Evolutionary conservation across 2,329 filamentous ascomycete genomes (phyloP), one percentile per base, ranked within the genome.

Genomic region (Cercospora nicotianae): DNA sequence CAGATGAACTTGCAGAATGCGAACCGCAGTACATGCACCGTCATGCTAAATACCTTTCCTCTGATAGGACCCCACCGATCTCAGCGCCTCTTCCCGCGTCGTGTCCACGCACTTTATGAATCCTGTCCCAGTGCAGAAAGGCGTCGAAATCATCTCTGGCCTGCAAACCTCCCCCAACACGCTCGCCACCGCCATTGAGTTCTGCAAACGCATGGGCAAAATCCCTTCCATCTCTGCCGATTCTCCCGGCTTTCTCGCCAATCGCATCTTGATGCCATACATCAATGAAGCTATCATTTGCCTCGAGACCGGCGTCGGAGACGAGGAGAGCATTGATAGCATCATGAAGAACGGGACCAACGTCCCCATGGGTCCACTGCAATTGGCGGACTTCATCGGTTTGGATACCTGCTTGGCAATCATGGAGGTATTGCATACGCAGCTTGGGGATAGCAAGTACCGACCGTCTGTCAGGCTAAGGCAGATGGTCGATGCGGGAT

Each of bases 261-360:
- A 99, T 80, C 87, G 95, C 9, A 99, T 99, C 69, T 83, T 99
- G 68, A 99, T 99, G 95, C 95, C 95, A 0, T 99, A 99, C 79
- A 97, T 99, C 83, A 99, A 99, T 79, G 95, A 99, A 82, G 95
- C 96, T 8, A 86, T 99, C 74, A 94, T 97, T 72, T 99, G 95
- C 80, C 85, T 99, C 13, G 95, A 99, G 82, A 97, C 95, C 0
- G 92, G 92, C 3, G 89, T 99, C 0, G 95, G 95, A 18, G 87
- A 88, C 71, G 90, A 91, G 74, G 94, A 98, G 77, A 91, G 94
- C 71, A 99, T 99, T 72, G 95, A 99, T 78, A 90, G 87, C 72
- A 99, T 99, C 75, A 99, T 99, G 95, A 98, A 97, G 87, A 97
- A 97, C 75, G 95, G 95, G 58, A 99, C 95, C 23, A 97, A 97